Percentiles rank a stretch among this genome's conserved stretches.
Evolutionary conservation across 768 basidiomycete genomes (phyloP).

Genomic region (Mycena vulgaris): DNA sequence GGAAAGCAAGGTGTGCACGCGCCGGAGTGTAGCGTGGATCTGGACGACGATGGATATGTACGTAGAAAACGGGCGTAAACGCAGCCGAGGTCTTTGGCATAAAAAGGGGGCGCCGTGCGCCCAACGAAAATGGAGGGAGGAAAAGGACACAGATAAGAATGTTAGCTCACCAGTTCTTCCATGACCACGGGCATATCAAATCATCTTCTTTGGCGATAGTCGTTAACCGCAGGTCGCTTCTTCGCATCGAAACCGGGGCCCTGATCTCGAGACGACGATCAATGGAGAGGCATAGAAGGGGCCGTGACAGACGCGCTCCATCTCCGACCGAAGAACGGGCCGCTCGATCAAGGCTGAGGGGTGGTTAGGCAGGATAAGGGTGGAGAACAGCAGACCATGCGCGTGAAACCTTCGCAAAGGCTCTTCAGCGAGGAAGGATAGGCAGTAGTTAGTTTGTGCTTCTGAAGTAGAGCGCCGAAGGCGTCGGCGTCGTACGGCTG

Average conservation of each 20-base stretch:
- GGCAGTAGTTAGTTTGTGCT: slow-evolving; percentile 36
- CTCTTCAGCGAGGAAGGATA: slow-evolving; percentile 50
- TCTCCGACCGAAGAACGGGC: slow-evolving; percentile 29
- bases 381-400: slow-evolving; percentile 40
- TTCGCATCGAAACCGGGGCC: slow-evolving; percentile 32
- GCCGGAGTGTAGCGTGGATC: too few relatives aligned
- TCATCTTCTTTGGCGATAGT: slow-evolving; percentile 31
- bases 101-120: not conserved
- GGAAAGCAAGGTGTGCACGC: too few relatives aligned
- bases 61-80: too few relatives aligned
- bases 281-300: slow-evolving; percentile 46
- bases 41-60: too few relatives aligned
- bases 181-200: slow-evolving; percentile 34
- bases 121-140: slow-evolving; percentile 20
- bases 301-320: slow-evolving; percentile 42
- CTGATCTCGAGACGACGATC: slow-evolving; percentile 29
- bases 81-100: not conserved
- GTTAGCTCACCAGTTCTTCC: slow-evolving; percentile 34
- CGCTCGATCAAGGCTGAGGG: slow-evolving; percentile 25
- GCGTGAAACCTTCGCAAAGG: slow-evolving; percentile 48
- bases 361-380: slow-evolving; percentile 29
- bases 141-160: not conserved
- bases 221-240: slow-evolving; percentile 33
- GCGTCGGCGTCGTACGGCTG: slow-evolving; percentile 50
- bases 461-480: slow-evolving; percentile 43